phyloP scores from a whole-genome alignment of 2,329 filamentous ascomycete species.

The Aspergillus sojae region DNA sequence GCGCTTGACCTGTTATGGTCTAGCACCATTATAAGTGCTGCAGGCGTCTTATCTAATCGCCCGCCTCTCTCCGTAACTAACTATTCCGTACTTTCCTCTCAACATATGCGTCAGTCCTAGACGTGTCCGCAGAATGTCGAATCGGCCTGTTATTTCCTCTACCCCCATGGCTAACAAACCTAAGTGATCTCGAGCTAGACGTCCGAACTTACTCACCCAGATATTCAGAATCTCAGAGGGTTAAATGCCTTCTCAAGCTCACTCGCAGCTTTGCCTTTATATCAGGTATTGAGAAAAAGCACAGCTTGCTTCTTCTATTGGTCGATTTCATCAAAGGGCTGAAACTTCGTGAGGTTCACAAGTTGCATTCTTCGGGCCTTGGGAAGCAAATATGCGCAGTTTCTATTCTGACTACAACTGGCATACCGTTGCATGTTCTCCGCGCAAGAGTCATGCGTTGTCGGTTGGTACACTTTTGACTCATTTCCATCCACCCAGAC shows the following conservation, averaged over 20 bases:
- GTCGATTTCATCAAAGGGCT: neutral
- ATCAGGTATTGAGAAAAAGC: neutral
- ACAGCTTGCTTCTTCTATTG: neutral
- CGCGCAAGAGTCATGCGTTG: neutral
- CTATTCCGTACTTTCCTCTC: neutral
- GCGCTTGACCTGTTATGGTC: slow-evolving; percentile 34
- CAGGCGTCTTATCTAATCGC: slow-evolving; percentile 38
- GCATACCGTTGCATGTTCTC: neutral
- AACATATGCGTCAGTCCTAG: neutral
- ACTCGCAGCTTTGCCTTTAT: neutral
- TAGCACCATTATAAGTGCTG: slow-evolving; percentile 23
- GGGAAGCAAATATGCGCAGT: neutral
- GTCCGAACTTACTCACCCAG: neutral
- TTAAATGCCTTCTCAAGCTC: neutral
- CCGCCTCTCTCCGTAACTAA: neutral
- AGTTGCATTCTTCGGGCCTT: neutral
- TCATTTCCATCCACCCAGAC: neutral
- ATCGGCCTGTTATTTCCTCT: neutral
- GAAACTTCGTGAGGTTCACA: neutral
- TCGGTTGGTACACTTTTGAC: neutral
- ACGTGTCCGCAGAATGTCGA: neutral
- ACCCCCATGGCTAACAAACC: neutral
- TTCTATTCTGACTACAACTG: neutral
- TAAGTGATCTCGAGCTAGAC: neutral
- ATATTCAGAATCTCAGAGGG: neutral